These are phyloP conservation scores for Rostrohypoxylon terebratum DNA, from an alignment of 495 filamentous ascomycete genomes.

Conservation along the genomic window DNA sequence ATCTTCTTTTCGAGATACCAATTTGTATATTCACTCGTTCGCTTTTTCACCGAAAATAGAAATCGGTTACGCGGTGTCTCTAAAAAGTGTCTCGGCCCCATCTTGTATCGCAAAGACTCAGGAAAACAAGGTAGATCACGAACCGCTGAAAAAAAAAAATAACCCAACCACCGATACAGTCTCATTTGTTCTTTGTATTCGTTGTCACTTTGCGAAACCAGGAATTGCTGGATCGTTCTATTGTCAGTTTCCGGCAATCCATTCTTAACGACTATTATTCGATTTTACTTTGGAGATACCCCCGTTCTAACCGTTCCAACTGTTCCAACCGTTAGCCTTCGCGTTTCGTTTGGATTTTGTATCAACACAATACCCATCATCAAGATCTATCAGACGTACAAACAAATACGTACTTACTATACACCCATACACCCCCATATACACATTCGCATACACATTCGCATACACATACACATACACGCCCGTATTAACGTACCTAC, in stretches of 20 bases:
- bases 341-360: slow-evolving; percentile 16
- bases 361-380: slow-evolving; percentile 16
- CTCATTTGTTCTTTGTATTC: slow-evolving; percentile 45
- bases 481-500: neutral
- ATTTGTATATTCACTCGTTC: slow-evolving; percentile 16
- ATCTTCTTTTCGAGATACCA: slow-evolving; percentile 16
- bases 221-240: slow-evolving; percentile 33
- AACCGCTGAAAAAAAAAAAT: slow-evolving; percentile 22
- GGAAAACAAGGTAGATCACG: slow-evolving; percentile 28
- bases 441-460: no score
- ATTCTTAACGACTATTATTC: slow-evolving; percentile 12
- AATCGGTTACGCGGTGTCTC: slow-evolving; percentile 30
- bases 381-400: slow-evolving; percentile 6
- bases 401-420: neutral
- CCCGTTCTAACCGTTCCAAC: slow-evolving; percentile 25
- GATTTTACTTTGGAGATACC: slow-evolving; percentile 32
- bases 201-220: slow-evolving; percentile 30
- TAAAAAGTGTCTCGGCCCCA: slow-evolving; percentile 38
- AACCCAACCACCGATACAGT: slow-evolving; percentile 35
- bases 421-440: neutral
- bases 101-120: slow-evolving; percentile 17
- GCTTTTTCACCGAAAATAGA: slow-evolving; percentile 33
- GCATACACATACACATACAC: no score
- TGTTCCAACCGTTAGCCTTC: slow-evolving; percentile 14
- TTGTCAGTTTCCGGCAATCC: slow-evolving; percentile 31